phyloP scores from a whole-genome alignment of 2,329 filamentous ascomycete genomes.

The Trichocomaceae sp. region DNA sequence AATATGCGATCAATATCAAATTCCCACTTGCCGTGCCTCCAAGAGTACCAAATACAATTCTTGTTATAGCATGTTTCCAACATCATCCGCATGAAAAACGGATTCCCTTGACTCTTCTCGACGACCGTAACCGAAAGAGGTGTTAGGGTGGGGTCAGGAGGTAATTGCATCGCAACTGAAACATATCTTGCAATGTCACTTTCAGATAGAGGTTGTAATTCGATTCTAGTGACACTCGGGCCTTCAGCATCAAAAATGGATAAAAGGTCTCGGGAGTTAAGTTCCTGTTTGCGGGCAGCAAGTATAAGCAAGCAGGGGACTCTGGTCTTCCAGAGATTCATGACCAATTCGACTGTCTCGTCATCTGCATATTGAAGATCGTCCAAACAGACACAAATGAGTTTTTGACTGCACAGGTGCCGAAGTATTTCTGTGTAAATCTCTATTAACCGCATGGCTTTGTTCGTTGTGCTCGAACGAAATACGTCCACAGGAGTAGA shows the following conservation, averaged over 20 bases:
- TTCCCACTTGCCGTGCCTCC: constrained; percentile 72
- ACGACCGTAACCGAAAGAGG: constrained; percentile 78
- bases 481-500: constrained; percentile 34
- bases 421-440: constrained; percentile 81
- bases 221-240: constrained; percentile 61
- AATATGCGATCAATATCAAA: constrained; percentile 83
- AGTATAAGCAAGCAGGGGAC: constrained; percentile 77
- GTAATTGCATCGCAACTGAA: constrained; percentile 68
- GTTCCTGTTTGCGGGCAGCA: constrained; percentile 64
- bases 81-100: constrained; percentile 89
- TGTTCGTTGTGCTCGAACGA: constrained; percentile 32
- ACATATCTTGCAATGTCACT: constrained; percentile 78
- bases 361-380: constrained; percentile 87
- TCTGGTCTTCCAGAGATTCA: constrained; percentile 69
- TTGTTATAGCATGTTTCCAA: constrained; percentile 79
- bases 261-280: constrained; percentile 43
- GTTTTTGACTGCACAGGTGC: constrained; percentile 72
- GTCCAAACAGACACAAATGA: constrained; percentile 83
- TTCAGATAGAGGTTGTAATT: constrained; percentile 67
- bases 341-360: constrained; percentile 76
- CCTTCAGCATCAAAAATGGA: constrained; percentile 41
- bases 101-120: constrained; percentile 80
- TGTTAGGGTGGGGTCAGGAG: constrained; percentile 61
- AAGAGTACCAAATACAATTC: constrained; percentile 86
- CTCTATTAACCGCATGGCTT: constrained; percentile 69